These are phyloP conservation scores for Golubevia sp. DNA, from an alignment of 1,284 basidiomycete genomes.

Conservation along the genomic window DNA sequence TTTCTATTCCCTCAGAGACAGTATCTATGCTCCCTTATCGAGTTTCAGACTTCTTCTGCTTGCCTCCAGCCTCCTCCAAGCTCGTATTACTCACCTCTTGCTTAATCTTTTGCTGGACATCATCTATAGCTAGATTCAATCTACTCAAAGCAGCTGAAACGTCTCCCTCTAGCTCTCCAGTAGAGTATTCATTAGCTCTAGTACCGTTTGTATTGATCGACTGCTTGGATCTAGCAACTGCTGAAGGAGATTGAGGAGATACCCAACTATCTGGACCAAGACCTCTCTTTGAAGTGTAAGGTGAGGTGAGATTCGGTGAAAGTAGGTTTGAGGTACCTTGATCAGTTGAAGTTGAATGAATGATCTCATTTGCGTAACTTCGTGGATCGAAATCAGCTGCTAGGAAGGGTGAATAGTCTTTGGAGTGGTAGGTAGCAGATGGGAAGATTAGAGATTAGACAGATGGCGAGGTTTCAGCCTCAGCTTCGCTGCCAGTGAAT, in stretches of 20 bases:
- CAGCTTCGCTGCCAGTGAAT: too few relatives aligned
- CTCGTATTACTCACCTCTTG: not conserved
- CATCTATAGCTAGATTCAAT: not conserved
- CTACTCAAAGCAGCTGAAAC: not conserved
- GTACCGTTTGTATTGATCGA: too few relatives aligned
- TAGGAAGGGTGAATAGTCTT: not conserved
- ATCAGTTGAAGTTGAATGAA: not conserved
- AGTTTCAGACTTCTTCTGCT: too few relatives aligned
- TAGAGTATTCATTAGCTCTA: not conserved
- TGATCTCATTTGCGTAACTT: not conserved
- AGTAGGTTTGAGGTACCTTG: too few relatives aligned
- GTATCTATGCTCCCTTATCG: too few relatives aligned
- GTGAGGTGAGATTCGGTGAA: not conserved
- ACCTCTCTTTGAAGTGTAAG: too few relatives aligned
- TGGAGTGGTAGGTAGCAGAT: too few relatives aligned
- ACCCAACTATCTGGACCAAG: too few relatives aligned
- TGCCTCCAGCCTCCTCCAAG: too few relatives aligned
- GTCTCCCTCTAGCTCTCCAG: not conserved
- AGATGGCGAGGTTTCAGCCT: not conserved
- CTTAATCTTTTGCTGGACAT: not conserved
- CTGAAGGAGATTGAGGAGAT: not conserved
- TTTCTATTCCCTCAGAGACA: too few relatives aligned
- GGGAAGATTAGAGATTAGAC: not conserved
- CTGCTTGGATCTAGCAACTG: not conserved
- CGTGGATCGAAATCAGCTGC: not conserved